A percentile compares a stretch with the other conserved stretches of the same genome.
phyloP scores from a whole-genome alignment of 306 rosid genomes.

The Alnus rubra region DNA sequence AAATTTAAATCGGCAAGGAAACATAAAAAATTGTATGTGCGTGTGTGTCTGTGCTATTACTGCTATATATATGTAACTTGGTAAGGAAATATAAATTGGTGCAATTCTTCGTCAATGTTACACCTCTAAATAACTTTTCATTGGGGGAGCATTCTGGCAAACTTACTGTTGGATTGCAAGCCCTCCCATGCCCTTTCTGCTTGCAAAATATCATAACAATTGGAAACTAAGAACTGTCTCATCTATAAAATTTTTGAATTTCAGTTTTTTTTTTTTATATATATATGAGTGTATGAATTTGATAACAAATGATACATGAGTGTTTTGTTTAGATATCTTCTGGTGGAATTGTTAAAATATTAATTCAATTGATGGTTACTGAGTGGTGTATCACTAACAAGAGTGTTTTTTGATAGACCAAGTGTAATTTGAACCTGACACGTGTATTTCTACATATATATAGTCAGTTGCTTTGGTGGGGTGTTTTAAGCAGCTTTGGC shows the following conservation, averaged over 20 bases:
- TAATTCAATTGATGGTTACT: neutral
- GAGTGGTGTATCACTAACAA: neutral
- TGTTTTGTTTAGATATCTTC: neutral
- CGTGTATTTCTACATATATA: neutral
- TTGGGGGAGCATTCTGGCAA: neutral
- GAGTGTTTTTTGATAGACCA: neutral
- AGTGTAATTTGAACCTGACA: neutral
- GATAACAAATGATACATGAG: neutral
- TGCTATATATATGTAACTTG: too few species aligned
- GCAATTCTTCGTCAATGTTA: neutral
- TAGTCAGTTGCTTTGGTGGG: neutral
- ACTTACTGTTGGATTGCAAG: neutral
- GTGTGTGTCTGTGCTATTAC: neutral
- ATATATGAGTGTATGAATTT: neutral
- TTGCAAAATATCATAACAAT: neutral
- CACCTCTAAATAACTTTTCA: neutral
- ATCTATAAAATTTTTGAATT: too few species aligned
- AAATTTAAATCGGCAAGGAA: neutral
- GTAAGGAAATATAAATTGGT: too few species aligned
- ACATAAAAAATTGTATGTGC: neutral
- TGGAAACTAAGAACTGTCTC: neutral
- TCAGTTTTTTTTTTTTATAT: neutral
- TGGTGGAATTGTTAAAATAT: neutral
- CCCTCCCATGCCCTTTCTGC: neutral
- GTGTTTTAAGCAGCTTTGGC: slow-evolving; percentile 1